phyloP scores from a whole-genome alignment of 2,329 filamentous ascomycete species.

The Dactylellina sp. region DNA sequence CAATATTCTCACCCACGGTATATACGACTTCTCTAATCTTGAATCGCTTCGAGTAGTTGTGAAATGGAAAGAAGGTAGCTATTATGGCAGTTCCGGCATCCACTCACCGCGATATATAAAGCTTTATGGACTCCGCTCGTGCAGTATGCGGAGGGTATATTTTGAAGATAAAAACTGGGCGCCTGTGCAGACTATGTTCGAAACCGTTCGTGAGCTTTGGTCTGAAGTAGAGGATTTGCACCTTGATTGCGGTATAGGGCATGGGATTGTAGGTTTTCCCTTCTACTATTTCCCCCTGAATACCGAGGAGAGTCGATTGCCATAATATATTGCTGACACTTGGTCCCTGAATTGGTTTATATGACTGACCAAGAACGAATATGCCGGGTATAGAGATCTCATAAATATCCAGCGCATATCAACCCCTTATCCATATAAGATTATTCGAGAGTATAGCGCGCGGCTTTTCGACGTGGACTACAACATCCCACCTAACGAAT shows the following conservation, averaged over 20 bases:
- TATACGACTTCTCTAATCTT: neutral
- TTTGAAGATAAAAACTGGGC: constrained; percentile 31
- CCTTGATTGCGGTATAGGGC: constrained; percentile 20
- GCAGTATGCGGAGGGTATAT: neutral
- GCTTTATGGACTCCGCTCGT: no score
- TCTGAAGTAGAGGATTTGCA: constrained; percentile 16
- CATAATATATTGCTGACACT: no score
- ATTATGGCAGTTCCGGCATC: neutral
- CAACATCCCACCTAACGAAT: no score
- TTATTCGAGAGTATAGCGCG: no score
- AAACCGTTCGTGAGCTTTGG: neutral
- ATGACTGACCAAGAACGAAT: no score
- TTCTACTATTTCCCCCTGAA: neutral
- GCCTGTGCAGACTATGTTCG: neutral
- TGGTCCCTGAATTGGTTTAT: no score
- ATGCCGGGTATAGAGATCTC: no score
- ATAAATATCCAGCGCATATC: no score
- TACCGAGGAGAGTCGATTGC: no score
- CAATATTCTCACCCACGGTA: neutral
- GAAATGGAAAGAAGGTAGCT: constrained; percentile 13
- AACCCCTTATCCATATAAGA: no score
- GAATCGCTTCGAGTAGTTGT: constrained; percentile 14
- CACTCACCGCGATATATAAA: no score
- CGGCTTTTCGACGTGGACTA: no score
- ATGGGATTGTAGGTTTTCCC: neutral